Percentiles rank a stretch among this genome's conserved stretches.
Conservation (phyloP, 116 monocot genomes). For the Trichopus zeylanicus region DNA sequence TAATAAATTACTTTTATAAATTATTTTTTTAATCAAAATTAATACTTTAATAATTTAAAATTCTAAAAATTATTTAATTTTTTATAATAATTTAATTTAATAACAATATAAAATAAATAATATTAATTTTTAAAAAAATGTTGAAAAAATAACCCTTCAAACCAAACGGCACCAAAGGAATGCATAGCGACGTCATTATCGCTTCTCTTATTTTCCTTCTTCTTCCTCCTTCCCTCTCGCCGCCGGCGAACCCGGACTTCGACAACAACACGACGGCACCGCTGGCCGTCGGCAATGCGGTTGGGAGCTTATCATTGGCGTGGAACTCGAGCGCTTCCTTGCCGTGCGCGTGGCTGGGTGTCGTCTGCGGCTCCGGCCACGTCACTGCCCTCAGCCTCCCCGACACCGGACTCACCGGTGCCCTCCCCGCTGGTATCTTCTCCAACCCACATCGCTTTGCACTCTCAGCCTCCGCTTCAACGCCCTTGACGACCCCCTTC, state of each 20-base stretch:
- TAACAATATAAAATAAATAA: too few species aligned
- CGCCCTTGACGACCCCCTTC: slow-evolving; percentile 15
- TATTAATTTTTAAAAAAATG: too few species aligned
- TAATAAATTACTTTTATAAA: too few species aligned
- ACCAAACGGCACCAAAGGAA: too few species aligned
- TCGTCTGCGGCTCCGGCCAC: slow-evolving; percentile 17
- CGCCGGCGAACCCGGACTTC: slow-evolving; percentile 15
- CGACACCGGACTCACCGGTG: slow-evolving; percentile 28
- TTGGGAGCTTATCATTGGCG: slow-evolving; percentile 8
- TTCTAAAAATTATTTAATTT: too few species aligned
- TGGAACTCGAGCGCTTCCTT: slow-evolving; percentile 37
- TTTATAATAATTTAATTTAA: too few species aligned
- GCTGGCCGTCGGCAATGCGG: slow-evolving; percentile 26
- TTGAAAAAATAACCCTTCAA: too few species aligned
- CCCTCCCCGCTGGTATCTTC: slow-evolving; percentile 18
- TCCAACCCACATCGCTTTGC: slow-evolving; percentile 25
- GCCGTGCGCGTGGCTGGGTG: slow-evolving; percentile 28
- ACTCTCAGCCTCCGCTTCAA: slow-evolving; percentile 17
- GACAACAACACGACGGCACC: slow-evolving; percentile 26
- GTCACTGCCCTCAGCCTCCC: slow-evolving; percentile 30
- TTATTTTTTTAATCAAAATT: too few species aligned
- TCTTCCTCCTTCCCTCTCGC: slow-evolving; percentile 2
- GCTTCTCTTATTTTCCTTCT: slow-evolving; percentile 1
- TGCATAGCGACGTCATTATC: background rate
- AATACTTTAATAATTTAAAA: too few species aligned